A percentile compares a stretch with the other conserved stretches of the same genome.
phyloP scores from a whole-genome alignment of 2,329 filamentous ascomycete species.

The Ceratocystis lukuohia region DNA sequence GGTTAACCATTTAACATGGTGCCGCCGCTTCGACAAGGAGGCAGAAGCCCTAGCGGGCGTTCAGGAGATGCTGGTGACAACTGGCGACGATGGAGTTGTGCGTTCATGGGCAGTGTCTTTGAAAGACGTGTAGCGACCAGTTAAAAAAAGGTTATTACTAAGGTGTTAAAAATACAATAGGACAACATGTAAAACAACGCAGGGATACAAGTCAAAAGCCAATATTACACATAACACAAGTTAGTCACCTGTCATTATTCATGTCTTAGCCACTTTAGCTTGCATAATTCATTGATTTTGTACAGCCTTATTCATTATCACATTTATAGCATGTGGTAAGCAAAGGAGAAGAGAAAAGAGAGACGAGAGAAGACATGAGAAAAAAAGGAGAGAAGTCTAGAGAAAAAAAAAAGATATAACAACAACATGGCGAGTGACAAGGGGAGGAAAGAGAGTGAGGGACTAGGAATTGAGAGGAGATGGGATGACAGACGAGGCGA shows the following conservation, averaged over 20 bases:
- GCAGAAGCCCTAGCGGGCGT: constrained; percentile 35
- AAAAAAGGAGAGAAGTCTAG: constrained; percentile 2
- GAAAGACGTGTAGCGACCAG: neutral
- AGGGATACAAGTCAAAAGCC: too few species aligned
- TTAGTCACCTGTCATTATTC: too few species aligned
- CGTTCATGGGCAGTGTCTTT: constrained; percentile 59
- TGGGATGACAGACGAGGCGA: neutral
- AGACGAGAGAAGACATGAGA: constrained; percentile 3
- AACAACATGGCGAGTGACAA: neutral
- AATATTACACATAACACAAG: too few species aligned
- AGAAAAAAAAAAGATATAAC: neutral
- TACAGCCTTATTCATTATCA: constrained; percentile 4
- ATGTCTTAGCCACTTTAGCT: neutral
- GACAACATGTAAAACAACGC: too few species aligned
- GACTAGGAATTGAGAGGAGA: neutral
- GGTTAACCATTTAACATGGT: constrained; percentile 86
- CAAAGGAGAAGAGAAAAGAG: constrained; percentile 10
- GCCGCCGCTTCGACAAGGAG: constrained; percentile 57
- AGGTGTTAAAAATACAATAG: neutral
- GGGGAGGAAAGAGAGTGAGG: neutral
- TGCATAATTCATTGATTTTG: constrained; percentile 3
- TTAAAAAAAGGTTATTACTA: neutral
- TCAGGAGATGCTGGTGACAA: constrained; percentile 81
- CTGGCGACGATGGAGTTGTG: constrained; percentile 82
- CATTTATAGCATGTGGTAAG: neutral